Evolutionary conservation across 257 asterid genomes (phyloP).

Genomic region (Solanum gandarillasii): DNA sequence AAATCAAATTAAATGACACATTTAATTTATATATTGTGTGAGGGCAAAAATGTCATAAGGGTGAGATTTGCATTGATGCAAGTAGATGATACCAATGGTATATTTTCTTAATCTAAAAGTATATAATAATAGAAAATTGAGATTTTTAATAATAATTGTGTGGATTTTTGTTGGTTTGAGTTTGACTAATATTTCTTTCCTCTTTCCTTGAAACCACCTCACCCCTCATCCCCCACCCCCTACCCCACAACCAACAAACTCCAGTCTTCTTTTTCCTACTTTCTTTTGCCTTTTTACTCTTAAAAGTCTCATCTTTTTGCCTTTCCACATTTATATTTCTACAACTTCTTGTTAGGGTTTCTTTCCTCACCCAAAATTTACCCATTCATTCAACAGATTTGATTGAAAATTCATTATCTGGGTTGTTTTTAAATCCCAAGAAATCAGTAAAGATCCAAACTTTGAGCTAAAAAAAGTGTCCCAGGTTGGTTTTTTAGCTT

Average conservation of each 20-base stretch:
- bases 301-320: conserved; percentile 22
- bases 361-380: conserved; percentile 6
- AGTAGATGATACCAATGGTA: neutral
- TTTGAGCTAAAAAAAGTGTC: neutral
- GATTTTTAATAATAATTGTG: neutral
- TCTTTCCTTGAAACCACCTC: neutral
- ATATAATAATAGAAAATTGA: conserved; percentile 4
- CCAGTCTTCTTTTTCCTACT: conserved; percentile 8
- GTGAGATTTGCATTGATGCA: neutral
- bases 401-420: neutral
- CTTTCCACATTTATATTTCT: conserved; percentile 32
- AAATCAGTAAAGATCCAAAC: conserved; percentile 18
- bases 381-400: neutral
- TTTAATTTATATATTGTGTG: too few relatives aligned
- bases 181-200: conserved; percentile 39
- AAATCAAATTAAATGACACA: too few relatives aligned
- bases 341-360: conserved; percentile 38
- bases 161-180: conserved; percentile 27
- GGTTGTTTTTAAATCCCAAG: neutral
- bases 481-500: neutral
- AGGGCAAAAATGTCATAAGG: conserved; percentile 22
- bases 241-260: neutral
- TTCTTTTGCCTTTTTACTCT: neutral
- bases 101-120: neutral
- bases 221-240: too few relatives aligned